Conservation (phyloP, 208 protist genomes). For the Acanthamoeba castellanii region DNA sequence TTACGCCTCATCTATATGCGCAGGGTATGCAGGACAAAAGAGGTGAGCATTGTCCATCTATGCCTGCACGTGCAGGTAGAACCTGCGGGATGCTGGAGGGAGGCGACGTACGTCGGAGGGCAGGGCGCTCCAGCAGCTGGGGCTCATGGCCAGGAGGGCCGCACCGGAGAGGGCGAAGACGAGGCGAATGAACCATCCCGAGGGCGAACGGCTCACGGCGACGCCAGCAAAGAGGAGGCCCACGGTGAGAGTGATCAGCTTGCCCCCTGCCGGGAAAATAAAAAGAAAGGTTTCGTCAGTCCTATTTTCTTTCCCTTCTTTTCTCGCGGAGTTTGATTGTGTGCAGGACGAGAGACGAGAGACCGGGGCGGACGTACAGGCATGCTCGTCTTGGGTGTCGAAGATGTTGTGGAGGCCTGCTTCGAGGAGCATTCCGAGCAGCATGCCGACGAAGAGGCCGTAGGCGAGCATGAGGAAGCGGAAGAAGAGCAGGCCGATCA, state of each 20-base stretch:
- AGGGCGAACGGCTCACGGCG: background rate
- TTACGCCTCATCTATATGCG: background rate
- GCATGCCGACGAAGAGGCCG: slow-evolving; percentile 23
- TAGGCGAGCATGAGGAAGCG: slow-evolving; percentile 19
- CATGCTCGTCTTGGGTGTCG: slow-evolving; percentile 63
- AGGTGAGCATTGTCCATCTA: no score
- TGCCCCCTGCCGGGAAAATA: slow-evolving; percentile 4
- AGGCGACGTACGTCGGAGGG: background rate
- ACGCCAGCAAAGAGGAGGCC: slow-evolving; percentile 30
- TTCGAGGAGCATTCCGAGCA: slow-evolving; percentile 14
- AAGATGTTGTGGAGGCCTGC: slow-evolving; percentile 63
- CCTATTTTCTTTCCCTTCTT: background rate
- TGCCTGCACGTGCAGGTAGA: no score
- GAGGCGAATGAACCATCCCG: background rate
- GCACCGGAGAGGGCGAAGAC: slow-evolving; percentile 11
- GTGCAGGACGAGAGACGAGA: no score
- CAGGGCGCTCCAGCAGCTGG: slow-evolving; percentile 51
- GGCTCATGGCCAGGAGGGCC: slow-evolving; percentile 44
- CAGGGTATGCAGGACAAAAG: background rate
- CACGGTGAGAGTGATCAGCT: slow-evolving; percentile 17
- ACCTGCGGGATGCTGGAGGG: background rate
- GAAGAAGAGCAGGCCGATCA: slow-evolving; percentile 50
- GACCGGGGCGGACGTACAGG: background rate
- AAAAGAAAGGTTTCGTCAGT: background rate
- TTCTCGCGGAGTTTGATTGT: background rate